Evolutionary conservation across 768 basidiomycete genomes (phyloP), one percentile per base, ranked within the genome.

Genomic region (Rhizopogon vesiculosus): DNA sequence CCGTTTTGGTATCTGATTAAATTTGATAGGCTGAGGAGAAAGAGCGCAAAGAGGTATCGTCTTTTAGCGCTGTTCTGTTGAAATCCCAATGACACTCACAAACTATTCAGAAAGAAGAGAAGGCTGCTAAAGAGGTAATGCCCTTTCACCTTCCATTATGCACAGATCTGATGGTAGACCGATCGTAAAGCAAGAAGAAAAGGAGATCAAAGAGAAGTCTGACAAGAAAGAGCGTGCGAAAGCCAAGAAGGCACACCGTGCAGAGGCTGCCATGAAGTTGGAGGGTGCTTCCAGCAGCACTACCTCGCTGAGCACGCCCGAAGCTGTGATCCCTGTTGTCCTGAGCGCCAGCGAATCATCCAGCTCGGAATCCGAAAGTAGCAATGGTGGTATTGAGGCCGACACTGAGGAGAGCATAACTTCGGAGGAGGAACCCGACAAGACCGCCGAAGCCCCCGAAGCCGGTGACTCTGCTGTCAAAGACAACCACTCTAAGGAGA

Each of bases 321-420:
- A 63, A 43, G 33, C 64, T 33, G 57, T 64, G 48, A 57, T 67
- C 35, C 57, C 65, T 19, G 49, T 67, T 44, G 15, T 59, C 62
- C 55, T 51, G 56, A 58, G 60, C 66, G 45, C 74, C 61, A 61
- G 70, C 74, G 59, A 68, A 64, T 50, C 63, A 68, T 78, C 81
- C 25, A 79, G 74, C 58, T 86, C 83, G 42, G 84, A 84, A 63
- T 80, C 80, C 28, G 86, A 86, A 62, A 76, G 68, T 55, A 82
- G 74, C 65, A 84, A 78, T 16, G 82, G 81, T 13, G 78, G 76
- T 18, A 78, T 78, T 51, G 89, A 89, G 56, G 87, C 85, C 7
- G 89, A 91, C 63, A 82, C 82, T 22, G 89, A 91, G 69, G 86
- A 85, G 64, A 88, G 86, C 64, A 73, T 86, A 60, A 85, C 87